phyloP scores from a whole-genome alignment of 768 basidiomycete genomes.

The Lactarius trivialis region DNA sequence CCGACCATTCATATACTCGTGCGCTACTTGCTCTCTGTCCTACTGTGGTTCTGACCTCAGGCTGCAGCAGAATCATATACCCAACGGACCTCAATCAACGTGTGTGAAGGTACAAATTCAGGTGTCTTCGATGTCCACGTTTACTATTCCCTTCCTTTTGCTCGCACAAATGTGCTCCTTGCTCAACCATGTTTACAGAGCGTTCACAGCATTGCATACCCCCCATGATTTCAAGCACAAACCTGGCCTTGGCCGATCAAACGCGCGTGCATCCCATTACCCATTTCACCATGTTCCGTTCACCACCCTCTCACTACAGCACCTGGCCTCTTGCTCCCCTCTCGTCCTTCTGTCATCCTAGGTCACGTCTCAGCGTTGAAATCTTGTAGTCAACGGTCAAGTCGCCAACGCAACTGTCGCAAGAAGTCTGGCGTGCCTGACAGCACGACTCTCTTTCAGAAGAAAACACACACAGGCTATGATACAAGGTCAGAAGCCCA shows the following conservation, averaged over 20 bases:
- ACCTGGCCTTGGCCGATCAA: no score
- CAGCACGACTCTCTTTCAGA: no score
- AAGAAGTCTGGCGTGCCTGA: conserved; percentile 82
- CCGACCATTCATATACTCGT: conserved; percentile 22
- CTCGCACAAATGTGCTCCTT: neutral
- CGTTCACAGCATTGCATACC: conserved; percentile 15
- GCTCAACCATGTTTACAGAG: no score
- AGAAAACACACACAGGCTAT: no score
- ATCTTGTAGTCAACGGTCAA: conserved; percentile 22
- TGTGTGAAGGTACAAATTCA: conserved; percentile 16
- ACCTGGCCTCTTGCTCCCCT: no score
- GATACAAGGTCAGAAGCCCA: no score
- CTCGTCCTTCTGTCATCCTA: no score
- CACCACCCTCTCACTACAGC: no score
- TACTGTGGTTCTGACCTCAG: conserved; percentile 1
- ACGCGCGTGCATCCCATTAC: no score
- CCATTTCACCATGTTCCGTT: no score
- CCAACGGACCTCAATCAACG: conserved; percentile 15
- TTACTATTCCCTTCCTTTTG: neutral
- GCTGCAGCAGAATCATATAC: conserved; percentile 16
- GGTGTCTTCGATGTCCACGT: conserved; percentile 7
- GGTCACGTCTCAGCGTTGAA: conserved; percentile 1
- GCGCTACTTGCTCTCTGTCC: conserved; percentile 6
- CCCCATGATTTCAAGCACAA: conserved; percentile 19
- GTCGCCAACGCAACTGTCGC: conserved; percentile 41